Percentiles rank a stretch among this genome's conserved stretches.
Conservation (phyloP, 2,329 filamentous ascomycete genomes). For the Alternaria hordeiaustralica region DNA sequence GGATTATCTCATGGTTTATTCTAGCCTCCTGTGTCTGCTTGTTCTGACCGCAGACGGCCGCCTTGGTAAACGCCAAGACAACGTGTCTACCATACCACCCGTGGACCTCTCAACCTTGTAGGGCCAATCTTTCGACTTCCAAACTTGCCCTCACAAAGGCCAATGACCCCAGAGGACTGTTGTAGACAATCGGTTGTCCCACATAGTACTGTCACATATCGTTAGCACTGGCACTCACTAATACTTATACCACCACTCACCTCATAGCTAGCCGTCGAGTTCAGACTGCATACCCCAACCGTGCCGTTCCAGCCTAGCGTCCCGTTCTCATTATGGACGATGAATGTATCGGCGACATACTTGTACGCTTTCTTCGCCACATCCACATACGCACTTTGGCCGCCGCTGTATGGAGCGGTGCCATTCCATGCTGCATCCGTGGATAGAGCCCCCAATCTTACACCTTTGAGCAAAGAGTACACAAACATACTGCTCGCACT, state of each 20-base stretch:
- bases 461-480: slow-evolving; percentile 59
- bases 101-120: background rate
- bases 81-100: background rate
- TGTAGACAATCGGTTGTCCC: slow-evolving; percentile 43
- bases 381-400: background rate
- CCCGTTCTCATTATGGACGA: slow-evolving; percentile 23
- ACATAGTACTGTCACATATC: slow-evolving; percentile 50
- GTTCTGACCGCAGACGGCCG: background rate
- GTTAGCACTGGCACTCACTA: background rate
- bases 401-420: background rate
- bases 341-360: slow-evolving; percentile 27
- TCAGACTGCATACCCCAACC: slow-evolving; percentile 35
- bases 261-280: slow-evolving; percentile 30
- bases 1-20: background rate
- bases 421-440: background rate
- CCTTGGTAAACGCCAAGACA: background rate
- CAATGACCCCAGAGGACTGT: slow-evolving; percentile 25
- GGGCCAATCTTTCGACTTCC: slow-evolving; percentile 23
- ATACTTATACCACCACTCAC: slow-evolving; percentile 14
- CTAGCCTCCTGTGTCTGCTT: background rate
- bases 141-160: slow-evolving; percentile 36
- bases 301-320: slow-evolving; percentile 44
- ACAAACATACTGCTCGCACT: slow-evolving; percentile 65
- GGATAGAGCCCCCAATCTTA: slow-evolving; percentile 45
- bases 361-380: slow-evolving; percentile 40